Percentiles rank a stretch among this genome's conserved stretches.
Conservation (phyloP, 768 basidiomycete species). For the Calvatia gigantea region DNA sequence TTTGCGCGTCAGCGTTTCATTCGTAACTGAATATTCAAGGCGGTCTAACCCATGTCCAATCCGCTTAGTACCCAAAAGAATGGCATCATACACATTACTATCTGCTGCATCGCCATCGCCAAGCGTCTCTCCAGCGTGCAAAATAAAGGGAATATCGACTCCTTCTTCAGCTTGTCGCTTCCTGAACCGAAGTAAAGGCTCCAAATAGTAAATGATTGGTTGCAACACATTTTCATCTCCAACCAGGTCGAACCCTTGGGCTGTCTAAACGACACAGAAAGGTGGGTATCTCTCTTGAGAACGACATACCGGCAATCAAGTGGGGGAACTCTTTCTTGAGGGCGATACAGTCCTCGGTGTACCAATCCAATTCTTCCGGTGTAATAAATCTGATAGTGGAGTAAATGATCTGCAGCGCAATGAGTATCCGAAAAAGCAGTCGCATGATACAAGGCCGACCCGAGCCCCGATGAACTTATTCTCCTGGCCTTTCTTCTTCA, state of each 20-base stretch:
- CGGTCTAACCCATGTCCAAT: conserved; percentile 71
- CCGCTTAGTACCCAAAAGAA: conserved; percentile 72
- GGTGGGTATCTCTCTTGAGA: not conserved
- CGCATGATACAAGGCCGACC: conserved; percentile 30
- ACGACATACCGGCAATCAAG: conserved; percentile 54
- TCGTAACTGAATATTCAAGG: not conserved
- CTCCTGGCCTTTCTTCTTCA: conserved; percentile 48
- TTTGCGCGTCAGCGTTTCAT: not conserved
- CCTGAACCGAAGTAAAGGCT: conserved; percentile 56
- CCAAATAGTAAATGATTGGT: conserved; percentile 61
- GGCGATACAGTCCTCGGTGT: conserved; percentile 69
- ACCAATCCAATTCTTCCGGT: conserved; percentile 56
- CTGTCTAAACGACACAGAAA: not conserved
- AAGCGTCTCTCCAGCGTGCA: conserved; percentile 80
- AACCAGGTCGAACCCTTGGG: conserved; percentile 75
- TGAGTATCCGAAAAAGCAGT: not conserved
- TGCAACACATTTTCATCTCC: conserved; percentile 62
- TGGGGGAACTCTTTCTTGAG: conserved; percentile 75
- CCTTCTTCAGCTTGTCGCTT: conserved; percentile 52
- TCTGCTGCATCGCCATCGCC: conserved; percentile 74
- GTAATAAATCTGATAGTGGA: conserved; percentile 55
- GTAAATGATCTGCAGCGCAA: conserved; percentile 60
- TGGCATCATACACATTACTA: conserved; percentile 73
- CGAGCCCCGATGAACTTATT: conserved; percentile 66
- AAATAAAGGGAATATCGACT: conserved; percentile 70